Percentiles rank a stretch among this genome's conserved stretches.
phyloP scores from a whole-genome alignment of 345 rosid species.

The Tarenaya hassleriana region DNA sequence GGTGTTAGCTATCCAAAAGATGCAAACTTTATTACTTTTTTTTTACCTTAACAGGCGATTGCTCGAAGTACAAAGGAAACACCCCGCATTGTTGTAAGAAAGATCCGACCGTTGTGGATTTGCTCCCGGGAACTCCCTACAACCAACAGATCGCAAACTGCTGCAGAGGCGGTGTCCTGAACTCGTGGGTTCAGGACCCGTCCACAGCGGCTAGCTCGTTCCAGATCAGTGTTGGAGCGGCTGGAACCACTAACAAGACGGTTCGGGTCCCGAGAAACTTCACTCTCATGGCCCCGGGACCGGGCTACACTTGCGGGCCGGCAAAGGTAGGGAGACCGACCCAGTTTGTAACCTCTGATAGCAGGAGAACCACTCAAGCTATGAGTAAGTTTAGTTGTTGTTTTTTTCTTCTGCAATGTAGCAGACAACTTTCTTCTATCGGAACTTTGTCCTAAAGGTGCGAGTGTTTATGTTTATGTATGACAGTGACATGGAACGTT shows the following conservation, averaged over 20 bases:
- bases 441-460: not conserved
- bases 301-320: constrained; percentile 86
- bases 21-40: no score
- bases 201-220: constrained; percentile 65
- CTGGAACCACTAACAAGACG: constrained; percentile 79
- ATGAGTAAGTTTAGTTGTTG: constrained; percentile 58
- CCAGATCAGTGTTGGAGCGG: constrained; percentile 74
- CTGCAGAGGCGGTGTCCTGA: constrained; percentile 86
- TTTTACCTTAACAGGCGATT: constrained; percentile 40
- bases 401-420: no score
- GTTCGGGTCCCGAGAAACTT: constrained; percentile 74
- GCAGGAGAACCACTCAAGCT: constrained; percentile 81
- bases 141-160: constrained; percentile 88
- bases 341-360: constrained; percentile 50
- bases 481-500: constrained; percentile 96
- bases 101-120: constrained; percentile 75
- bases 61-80: constrained; percentile 71
- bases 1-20: no score
- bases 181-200: constrained; percentile 79
- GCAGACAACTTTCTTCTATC: no score
- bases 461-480: not conserved
- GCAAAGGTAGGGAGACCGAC: constrained; percentile 68
- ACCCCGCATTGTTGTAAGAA: constrained; percentile 84
- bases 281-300: constrained; percentile 82
- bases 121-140: constrained; percentile 80